A percentile compares a stretch with the other conserved stretches of the same genome.
These are phyloP conservation scores for Neurospora africana DNA, from an alignment of 495 filamentous ascomycete species.

Conservation along the genomic window DNA sequence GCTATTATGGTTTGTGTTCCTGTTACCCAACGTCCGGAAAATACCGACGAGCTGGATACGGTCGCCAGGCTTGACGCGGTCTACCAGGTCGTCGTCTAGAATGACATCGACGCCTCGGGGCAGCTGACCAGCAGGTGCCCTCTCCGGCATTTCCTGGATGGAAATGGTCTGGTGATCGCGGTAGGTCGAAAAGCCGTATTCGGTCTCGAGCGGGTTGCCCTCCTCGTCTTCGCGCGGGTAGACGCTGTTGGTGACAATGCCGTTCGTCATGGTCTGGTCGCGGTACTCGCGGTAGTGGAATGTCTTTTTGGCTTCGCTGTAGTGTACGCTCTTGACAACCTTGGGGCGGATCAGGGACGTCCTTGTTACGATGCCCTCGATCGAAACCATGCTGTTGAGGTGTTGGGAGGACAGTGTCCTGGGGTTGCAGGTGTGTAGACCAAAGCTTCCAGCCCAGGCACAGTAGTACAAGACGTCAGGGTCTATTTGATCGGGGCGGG, in stretches of 20 bases:
- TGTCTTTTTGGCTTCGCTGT: slow-evolving; percentile 69
- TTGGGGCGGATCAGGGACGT: slow-evolving; percentile 93
- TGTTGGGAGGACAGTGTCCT: slow-evolving; percentile 79
- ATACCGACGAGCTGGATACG: slow-evolving; percentile 92
- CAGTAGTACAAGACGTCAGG: slow-evolving; percentile 71
- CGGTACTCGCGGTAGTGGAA: slow-evolving; percentile 80
- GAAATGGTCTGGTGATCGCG: slow-evolving; percentile 96
- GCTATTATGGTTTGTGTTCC: slow-evolving; percentile 76
- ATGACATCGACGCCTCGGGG: slow-evolving; percentile 97
- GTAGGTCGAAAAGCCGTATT: slow-evolving; percentile 93
- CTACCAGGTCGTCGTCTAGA: slow-evolving; percentile 92
- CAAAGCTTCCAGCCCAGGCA: slow-evolving; percentile 89
- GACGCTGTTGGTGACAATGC: slow-evolving; percentile 73
- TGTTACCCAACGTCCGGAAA: slow-evolving; percentile 85
- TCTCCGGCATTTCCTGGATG: slow-evolving; percentile 98
- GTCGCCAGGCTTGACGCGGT: slow-evolving; percentile 90
- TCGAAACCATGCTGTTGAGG: slow-evolving; percentile 90
- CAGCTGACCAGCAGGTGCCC: slow-evolving; percentile 90
- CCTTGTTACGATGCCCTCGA: slow-evolving; percentile 96
- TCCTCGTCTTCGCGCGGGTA: slow-evolving; percentile 95
- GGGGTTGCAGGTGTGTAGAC: slow-evolving; percentile 89
- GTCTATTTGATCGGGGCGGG: slow-evolving; percentile 38
- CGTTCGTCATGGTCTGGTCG: slow-evolving; percentile 94
- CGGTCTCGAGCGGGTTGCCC: slow-evolving; percentile 68
- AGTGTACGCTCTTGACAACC: slow-evolving; percentile 95